Evolutionary conservation across 2,329 filamentous ascomycete species (phyloP), one percentile per base, ranked within the genome.

Genomic region (Sporothrix phasma): DNA sequence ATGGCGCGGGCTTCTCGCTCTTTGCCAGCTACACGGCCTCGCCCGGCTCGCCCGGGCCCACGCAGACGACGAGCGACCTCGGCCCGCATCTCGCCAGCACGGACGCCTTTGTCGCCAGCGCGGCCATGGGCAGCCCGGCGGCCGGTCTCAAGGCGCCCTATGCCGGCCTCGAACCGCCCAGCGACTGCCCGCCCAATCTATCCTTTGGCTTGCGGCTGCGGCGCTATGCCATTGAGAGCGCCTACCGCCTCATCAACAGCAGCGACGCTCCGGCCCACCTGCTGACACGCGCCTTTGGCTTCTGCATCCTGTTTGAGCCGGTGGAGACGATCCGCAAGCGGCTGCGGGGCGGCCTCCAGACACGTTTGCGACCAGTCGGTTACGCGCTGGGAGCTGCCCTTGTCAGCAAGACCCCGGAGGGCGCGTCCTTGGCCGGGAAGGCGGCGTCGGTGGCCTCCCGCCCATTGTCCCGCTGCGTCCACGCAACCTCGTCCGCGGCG

Each of bases 151-250:
- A 10, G 34, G 1, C 15, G 34, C 34, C 73, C 2, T 77, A 75
- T 45, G 71, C 72, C 6, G 67, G 73, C 0, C 71, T 81, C 17
- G 74, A 77, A 1, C 67, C 76, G 1, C 81, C 83, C 0, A 76
- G 72, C 24, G 85, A 84, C 0, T 86, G 84, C 10, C 81, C 82
- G 64, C 78, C 84, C 29, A 89, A 92, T 72, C 76, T 78, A 1
- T 86, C 81, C 0, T 92, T 95, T 69, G 85, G 85, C 11, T 84
- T 89, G 7, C 81, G 88, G 4, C 76, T 95, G 4, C 88, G 90
- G 58, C 83, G 90, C 47, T 79, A 79, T 62, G 80, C 84, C 2
- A 69, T 86, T 0, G 89, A 95, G 73, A 75, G 79, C 29, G 88
- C 81, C 0, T 83, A 86, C 64, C 75, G 77, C 2, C 74, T 92